Evolutionary conservation across 163 green algal genomes (phyloP), one percentile per base, ranked within the genome.

Genomic region (Scenedesmus sp.): DNA sequence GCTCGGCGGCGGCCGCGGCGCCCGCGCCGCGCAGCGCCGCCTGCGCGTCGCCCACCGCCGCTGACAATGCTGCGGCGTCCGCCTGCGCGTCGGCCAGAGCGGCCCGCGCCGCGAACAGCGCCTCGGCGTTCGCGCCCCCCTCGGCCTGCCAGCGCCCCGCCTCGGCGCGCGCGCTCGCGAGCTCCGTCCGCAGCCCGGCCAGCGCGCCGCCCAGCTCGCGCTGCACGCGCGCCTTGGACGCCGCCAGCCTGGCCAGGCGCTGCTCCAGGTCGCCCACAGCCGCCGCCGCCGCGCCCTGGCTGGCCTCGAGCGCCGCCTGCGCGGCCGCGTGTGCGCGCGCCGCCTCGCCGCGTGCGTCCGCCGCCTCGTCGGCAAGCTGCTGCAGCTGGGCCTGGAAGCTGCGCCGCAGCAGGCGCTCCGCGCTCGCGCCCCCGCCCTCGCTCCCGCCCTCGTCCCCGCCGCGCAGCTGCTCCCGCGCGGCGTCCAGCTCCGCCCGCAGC

Each of bases 261-360:
- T 50, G 45, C 51, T 77, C 51, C 4, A 77, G 34, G n/a, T 65
- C 51, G 7, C 22, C 34, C 5, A 77, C 33, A 42, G 56, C 70
- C 33, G 28, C 39, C 34, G 70, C 70, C 22, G 70, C 70, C 36
- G 44, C 50, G 22, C 28, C 39, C 45, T 77, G 51, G 15, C 17
- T 39, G 31, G 42, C n/a, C 11, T 79, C 70, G 11, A 70, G 42
- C 57, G 69, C 44, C 22, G 57, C 70, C 22, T 79, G 70, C 56
- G 70, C 7, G 10, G 70, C 56, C 18, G 56, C 29, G 2, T 70
- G 24, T 39, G 58, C 36, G 15, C 2, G 24, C 17, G 57, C n/a
- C 33, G 57, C 24, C 2, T 60, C 42, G 48, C 39, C 62, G 20
- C 57, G 56, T 26, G 56, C 57, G 28, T 54, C 70, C 11, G 31